Evolutionary conservation across 2,329 filamentous ascomycete species (phyloP).

Genomic region (Talaromyces pinophilus): DNA sequence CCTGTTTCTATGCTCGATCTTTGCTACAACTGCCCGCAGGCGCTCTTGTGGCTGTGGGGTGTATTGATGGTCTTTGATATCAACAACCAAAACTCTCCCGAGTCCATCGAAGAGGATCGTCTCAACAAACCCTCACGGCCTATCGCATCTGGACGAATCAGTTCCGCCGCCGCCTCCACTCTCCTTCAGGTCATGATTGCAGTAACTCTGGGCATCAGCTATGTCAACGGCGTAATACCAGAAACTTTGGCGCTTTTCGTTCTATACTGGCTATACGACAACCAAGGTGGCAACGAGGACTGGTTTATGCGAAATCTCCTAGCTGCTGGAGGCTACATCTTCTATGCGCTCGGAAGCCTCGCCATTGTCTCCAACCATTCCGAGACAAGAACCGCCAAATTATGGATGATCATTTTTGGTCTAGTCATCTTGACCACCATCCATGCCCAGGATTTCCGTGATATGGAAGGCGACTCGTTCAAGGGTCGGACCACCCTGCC

Average conservation of each 20-base stretch:
- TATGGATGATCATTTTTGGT: constrained; percentile 22
- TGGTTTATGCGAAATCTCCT: constrained; percentile 24
- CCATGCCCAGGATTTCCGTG: constrained; percentile 24
- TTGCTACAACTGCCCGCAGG: constrained; percentile 12
- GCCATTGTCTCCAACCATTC: constrained; percentile 19
- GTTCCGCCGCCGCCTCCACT: constrained; percentile 11
- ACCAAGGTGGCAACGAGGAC: constrained; percentile 21
- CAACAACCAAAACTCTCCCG: constrained; percentile 23
- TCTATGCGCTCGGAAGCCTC: constrained; percentile 20
- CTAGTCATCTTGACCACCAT: constrained; percentile 22
- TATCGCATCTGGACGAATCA: constrained; percentile 20
- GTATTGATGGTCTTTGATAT: constrained; percentile 23
- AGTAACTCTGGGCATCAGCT: constrained; percentile 19
- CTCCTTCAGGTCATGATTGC: constrained; percentile 19
- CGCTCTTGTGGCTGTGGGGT: constrained; percentile 19
- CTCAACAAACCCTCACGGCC: constrained; percentile 22
- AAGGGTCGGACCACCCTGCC: constrained; percentile 20
- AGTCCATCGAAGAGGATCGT: constrained; percentile 23
- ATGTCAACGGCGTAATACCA: constrained; percentile 14
- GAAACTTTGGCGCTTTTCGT: constrained; percentile 22
- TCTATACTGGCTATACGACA: constrained; percentile 23
- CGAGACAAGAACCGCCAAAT: constrained; percentile 13
- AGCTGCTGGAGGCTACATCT: constrained; percentile 22
- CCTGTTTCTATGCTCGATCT: constrained; percentile 5
- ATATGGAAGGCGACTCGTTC: constrained; percentile 21